Base-by-base conservation (phyloP, 768 basidiomycete genomes). In the Leccinum barrowsii region DNA sequence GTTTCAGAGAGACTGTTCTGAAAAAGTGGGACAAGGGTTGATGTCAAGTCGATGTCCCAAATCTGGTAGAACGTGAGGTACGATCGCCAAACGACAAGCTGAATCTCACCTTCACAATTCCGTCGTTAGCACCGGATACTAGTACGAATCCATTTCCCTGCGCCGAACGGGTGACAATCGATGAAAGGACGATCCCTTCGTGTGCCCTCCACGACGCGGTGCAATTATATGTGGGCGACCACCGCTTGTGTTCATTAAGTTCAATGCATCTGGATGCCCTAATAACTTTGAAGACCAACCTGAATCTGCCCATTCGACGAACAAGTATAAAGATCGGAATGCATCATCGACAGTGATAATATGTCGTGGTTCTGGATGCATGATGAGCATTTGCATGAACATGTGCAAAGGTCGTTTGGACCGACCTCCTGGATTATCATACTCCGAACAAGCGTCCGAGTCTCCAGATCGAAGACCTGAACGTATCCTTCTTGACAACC, bases 401-500 rank as follows among this genome's bases (percentile, higher is more conserved):
- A 58, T 6, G 30, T 22, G 10, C 17, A 50, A 54, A 50, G 0
- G 10, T 32, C 48, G 3, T 10, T 47, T 55, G 30, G 24, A 34
- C 76, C 15, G 50, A 89, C 90, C 77, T 94, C 90, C 63, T 92
- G 86, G 1, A 91, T 87, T 17, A 94, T 87, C 56, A 98, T 88
- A 0, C 87, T 92, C 52, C 96, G 78, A 26, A 98, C 86, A 37
- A 91, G 77, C 0, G 93, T 92, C 62, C 85, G 87, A 0, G 94
- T 96, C 69, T 95, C 94, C 7, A 97, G 74, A 70, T 98, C 95
- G 74, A 92, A 84, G 5, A 98, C 87, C 62, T 89, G 89, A 65
- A 98, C 91, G 64, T 90, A 87, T 3, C 96, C 96, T 61, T 93
- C 94, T 73, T 98, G 96, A 65, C 94, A 90, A 0, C 94, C 96